These are phyloP conservation scores for Protostelium mycophagum DNA, from an alignment of 78 protist genomes.

Conservation along the genomic window DNA sequence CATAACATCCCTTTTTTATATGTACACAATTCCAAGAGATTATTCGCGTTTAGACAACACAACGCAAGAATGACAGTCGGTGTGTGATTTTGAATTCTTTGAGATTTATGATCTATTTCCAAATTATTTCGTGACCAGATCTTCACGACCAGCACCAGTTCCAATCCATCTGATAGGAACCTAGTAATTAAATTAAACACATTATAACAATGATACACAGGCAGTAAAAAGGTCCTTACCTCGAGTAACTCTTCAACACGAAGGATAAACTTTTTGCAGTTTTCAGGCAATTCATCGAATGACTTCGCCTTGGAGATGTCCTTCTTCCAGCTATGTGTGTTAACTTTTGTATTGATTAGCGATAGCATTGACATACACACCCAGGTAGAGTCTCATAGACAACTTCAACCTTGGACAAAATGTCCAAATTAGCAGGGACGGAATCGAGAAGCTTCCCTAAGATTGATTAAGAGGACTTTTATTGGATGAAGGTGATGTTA, in stretches of 20 bases:
- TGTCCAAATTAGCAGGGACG: slow-evolving; percentile 63
- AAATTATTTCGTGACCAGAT: background rate
- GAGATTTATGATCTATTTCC: too few relatives aligned
- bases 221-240: too few relatives aligned
- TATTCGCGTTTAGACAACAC: background rate
- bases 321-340: slow-evolving; percentile 82
- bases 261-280: slow-evolving; percentile 56
- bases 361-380: background rate
- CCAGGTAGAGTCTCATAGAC: slow-evolving; percentile 73
- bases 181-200: too few relatives aligned
- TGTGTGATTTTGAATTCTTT: too few relatives aligned
- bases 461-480: background rate
- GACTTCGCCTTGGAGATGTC: slow-evolving; percentile 31
- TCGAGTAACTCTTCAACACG: slow-evolving; percentile 49
- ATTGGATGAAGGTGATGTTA: slow-evolving; percentile 1
- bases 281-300: slow-evolving; percentile 70
- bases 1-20: background rate
- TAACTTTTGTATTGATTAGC: background rate
- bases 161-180: background rate
- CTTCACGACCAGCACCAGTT: background rate
- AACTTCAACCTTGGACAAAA: slow-evolving; percentile 50
- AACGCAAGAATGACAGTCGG: background rate
- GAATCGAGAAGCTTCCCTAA: slow-evolving; percentile 1
- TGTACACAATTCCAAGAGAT: background rate
- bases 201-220: too few relatives aligned